These are phyloP conservation scores for Gaeumannomyces sp. DNA, from an alignment of 2,329 filamentous ascomycete genomes.

Conservation along the genomic window DNA sequence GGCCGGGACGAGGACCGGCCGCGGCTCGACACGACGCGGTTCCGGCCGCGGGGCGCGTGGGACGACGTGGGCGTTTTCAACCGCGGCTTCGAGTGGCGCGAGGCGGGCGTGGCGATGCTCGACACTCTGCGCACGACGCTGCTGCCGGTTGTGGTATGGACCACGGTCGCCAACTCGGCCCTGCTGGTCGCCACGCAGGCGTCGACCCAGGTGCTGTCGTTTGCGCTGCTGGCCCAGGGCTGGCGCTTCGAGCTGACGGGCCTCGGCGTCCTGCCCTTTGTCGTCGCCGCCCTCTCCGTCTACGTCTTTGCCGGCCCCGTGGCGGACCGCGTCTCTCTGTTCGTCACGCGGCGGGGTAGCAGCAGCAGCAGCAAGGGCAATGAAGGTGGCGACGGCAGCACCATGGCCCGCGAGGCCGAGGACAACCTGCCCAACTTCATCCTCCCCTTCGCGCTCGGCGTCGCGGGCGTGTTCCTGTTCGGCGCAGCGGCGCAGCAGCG, in stretches of 20 bases:
- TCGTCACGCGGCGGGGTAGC: conserved; percentile 18
- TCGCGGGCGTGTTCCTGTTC: conserved; percentile 26
- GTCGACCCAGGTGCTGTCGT: conserved; percentile 20
- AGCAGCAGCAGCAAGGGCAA: neutral
- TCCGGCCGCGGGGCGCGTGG: conserved; percentile 22
- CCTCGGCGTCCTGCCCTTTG: conserved; percentile 21
- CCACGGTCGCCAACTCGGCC: conserved; percentile 23
- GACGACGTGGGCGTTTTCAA: conserved; percentile 28
- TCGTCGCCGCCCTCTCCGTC: conserved; percentile 17
- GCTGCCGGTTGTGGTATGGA: conserved; percentile 29
- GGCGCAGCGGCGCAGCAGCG: conserved; percentile 22
- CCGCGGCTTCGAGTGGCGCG: conserved; percentile 22
- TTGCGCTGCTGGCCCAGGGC: conserved; percentile 22
- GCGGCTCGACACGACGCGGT: conserved; percentile 21
- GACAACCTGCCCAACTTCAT: conserved; percentile 26
- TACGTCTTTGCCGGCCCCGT: conserved; percentile 23
- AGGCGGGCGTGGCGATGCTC: conserved; percentile 19
- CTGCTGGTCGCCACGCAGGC: conserved; percentile 24
- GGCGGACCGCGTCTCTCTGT: conserved; percentile 23
- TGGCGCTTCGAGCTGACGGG: conserved; percentile 25
- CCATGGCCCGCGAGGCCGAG: conserved; percentile 24
- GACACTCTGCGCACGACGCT: conserved; percentile 26
- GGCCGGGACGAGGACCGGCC: conserved; percentile 21
- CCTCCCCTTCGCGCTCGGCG: conserved; percentile 22
- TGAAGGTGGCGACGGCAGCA: conserved; percentile 10